Percentiles rank a stretch among this genome's conserved stretches.
These are phyloP conservation scores for Scytalidium sp. DNA, from an alignment of 2,329 filamentous ascomycete species.

Conservation along the genomic window DNA sequence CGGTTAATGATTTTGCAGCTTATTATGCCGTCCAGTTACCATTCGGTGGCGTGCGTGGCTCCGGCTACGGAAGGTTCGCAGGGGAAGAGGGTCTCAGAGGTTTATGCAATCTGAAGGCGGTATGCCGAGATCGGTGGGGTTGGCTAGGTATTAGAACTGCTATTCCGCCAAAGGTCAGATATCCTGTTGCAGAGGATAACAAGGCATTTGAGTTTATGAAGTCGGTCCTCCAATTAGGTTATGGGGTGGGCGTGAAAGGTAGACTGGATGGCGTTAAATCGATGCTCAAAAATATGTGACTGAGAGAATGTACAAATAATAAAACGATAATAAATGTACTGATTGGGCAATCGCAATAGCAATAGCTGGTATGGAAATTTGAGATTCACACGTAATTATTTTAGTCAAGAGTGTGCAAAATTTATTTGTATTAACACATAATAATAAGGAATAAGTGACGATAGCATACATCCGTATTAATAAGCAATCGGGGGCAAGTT, in stretches of 20 bases:
- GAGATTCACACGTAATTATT: no score
- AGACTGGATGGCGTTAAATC: conserved; percentile 25
- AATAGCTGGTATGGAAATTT: no score
- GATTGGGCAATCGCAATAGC: no score
- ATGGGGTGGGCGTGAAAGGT: conserved; percentile 39
- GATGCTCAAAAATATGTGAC: conserved; percentile 26
- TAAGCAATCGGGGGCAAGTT: no score
- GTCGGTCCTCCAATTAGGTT: conserved; percentile 60
- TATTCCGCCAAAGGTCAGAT: conserved; percentile 78
- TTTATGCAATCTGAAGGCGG: conserved; percentile 82
- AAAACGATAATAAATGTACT: no score
- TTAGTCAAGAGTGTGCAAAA: no score
- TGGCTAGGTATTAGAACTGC: conserved; percentile 65
- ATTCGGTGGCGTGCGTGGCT: conserved; percentile 78
- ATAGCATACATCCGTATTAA: no score
- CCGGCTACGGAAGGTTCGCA: conserved; percentile 89
- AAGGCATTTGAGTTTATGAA: conserved; percentile 64
- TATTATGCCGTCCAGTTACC: conserved; percentile 94
- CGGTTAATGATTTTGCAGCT: conserved; percentile 91
- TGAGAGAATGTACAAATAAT: not conserved
- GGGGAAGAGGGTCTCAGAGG: conserved; percentile 83
- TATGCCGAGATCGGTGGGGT: conserved; percentile 72
- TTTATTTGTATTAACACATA: no score
- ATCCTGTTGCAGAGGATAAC: conserved; percentile 68
- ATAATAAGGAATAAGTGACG: no score